These are phyloP conservation scores for Xerocomus alliaceus DNA, from an alignment of 1,284 basidiomycete genomes.

Conservation along the genomic window DNA sequence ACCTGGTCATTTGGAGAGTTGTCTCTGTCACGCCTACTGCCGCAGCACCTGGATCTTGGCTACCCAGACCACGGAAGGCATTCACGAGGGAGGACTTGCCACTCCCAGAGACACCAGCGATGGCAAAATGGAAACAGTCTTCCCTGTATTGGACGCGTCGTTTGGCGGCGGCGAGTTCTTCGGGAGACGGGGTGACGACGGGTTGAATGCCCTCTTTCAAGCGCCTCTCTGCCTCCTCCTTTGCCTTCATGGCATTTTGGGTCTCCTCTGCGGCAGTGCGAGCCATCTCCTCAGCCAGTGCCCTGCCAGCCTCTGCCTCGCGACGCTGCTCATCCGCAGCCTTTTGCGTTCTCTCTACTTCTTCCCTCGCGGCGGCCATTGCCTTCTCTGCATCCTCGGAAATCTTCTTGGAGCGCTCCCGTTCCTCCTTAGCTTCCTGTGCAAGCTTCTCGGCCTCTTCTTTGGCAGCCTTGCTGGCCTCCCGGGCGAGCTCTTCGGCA, in stretches of 20 bases:
- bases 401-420: slow-evolving; percentile 14
- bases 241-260: slow-evolving; percentile 10
- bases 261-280: slow-evolving; percentile 21
- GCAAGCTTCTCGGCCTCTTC: slow-evolving; percentile 23
- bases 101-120: slow-evolving; percentile 26
- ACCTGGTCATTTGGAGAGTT: slow-evolving; percentile 22
- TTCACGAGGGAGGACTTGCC: slow-evolving; percentile 30
- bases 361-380: slow-evolving; percentile 10
- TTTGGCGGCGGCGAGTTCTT: slow-evolving; percentile 15
- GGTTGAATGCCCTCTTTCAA: slow-evolving; percentile 28
- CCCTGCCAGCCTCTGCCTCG: slow-evolving; percentile 17
- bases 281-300: slow-evolving; percentile 15
- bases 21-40: slow-evolving; percentile 25
- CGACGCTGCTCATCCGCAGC: slow-evolving; percentile 21
- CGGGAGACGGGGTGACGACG: slow-evolving; percentile 15
- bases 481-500: slow-evolving; percentile 1
- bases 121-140: slow-evolving; percentile 16
- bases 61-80: slow-evolving; percentile 21
- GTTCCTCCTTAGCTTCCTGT: slow-evolving; percentile 19
- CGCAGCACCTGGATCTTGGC: slow-evolving; percentile 18
- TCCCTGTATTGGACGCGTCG: slow-evolving; percentile 22
- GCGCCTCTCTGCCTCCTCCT: slow-evolving; percentile 18
- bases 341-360: slow-evolving; percentile 15
- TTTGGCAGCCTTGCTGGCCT: slow-evolving; percentile 6
- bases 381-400: slow-evolving; percentile 22